Percentiles rank a stretch among this genome's conserved stretches.
Conservation (phyloP, 495 filamentous ascomycete genomes). For the Tuber indicum region DNA sequence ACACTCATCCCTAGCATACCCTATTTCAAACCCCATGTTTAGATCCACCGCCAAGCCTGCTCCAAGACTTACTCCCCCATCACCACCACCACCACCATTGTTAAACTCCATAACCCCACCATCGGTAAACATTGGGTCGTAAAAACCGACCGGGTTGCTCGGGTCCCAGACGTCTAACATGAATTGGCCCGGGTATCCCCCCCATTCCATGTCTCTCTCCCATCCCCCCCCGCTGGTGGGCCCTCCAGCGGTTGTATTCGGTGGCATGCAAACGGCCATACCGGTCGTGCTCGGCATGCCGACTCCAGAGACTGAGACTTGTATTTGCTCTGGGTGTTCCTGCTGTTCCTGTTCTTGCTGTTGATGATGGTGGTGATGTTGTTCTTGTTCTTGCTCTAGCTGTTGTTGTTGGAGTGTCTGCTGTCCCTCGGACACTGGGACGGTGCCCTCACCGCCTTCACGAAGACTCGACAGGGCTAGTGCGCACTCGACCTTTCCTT, state of each 20-base stretch:
- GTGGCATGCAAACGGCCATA: not conserved
- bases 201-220: not conserved
- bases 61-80: not conserved
- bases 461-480: constrained; percentile 27
- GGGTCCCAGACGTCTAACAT: not conserved
- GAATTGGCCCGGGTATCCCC: not conserved
- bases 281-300: not conserved
- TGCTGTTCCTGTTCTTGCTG: not conserved
- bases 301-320: not conserved
- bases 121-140: not conserved
- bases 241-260: not conserved
- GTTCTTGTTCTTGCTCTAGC: not conserved
- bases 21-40: not conserved
- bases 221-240: not conserved
- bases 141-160: not conserved
- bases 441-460: constrained; percentile 12
- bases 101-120: not conserved
- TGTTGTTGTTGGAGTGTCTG: not conserved
- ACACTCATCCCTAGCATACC: not conserved
- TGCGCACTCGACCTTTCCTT: constrained; percentile 31
- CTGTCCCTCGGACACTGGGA: not conserved
- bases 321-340: not conserved
- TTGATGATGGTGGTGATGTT: not conserved
- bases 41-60: not conserved
- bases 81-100: not conserved